Base-by-base conservation (phyloP, 208 protist species). In the Wallacemonas sp. region DNA sequence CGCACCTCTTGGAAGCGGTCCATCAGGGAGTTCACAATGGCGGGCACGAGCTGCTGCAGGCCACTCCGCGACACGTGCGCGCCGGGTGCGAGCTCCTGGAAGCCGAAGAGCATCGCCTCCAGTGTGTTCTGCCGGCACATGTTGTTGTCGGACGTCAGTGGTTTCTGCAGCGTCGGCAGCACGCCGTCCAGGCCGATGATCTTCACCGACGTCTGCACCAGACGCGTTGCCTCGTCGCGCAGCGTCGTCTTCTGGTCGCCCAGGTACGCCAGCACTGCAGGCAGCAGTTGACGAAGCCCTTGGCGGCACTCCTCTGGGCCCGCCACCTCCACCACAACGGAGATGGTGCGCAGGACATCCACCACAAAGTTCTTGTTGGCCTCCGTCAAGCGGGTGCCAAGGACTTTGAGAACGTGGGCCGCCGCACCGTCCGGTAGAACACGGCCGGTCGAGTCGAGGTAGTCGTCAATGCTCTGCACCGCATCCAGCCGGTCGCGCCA, bases 331-430 rank as follows among this genome's bases (percentile, higher is more conserved):
- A 89, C 82, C 8, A 96, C 79, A 1, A 83, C 55, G 2, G 76
- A 67, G 45, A 93, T 81, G 20, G 75, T 73, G n/a, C 84, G 76
- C 18, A 96, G 76, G 7, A 93, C 91, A 44, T 96, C 91, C 63
- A 91, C 81, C 2, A 96, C 79, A 49, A 96, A 77, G 64, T 96
- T 96, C 57, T 92, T 93, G 67, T 94, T 96, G 3, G 80, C 64
- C 59, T 96, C 91, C 26, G 85, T 85, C 57, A 96, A 82, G 22
- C 91, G 87, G 38, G 65, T 80, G 36, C 79, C 69, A 18, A 94
- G 76, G 0, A 85, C 81, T 29, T 82, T 79, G 23, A 96, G 68
- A 3, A 94, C 38, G 31, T 83, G 71, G 0, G 46, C 65, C 23
- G 84, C 80, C 22, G 66, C 48, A 42, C 65, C 45, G 23, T 70